Percentiles rank a stretch among this genome's conserved stretches.
Evolutionary conservation across 2,329 filamentous ascomycete species (phyloP).

Genomic region (Pestalotiopsis sp.): DNA sequence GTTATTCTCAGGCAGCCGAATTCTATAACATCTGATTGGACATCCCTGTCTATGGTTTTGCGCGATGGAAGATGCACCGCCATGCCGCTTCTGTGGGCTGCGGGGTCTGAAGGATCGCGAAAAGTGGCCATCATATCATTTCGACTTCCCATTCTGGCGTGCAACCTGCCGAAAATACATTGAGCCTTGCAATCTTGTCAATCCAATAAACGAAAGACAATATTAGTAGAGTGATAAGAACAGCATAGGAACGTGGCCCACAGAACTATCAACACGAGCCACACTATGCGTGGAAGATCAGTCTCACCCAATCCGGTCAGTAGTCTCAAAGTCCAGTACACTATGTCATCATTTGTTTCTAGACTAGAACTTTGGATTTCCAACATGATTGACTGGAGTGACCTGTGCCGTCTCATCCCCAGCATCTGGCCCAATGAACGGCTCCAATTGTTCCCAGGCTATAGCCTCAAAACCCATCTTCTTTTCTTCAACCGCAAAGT

Average conservation of each 20-base stretch:
- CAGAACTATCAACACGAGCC: too few relatives aligned
- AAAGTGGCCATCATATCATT: background rate
- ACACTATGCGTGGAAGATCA: too few relatives aligned
- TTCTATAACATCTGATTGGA: conserved; percentile 7
- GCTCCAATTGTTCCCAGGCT: conserved; percentile 15
- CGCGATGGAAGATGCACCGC: background rate
- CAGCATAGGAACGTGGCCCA: background rate
- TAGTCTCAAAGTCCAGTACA: too few relatives aligned
- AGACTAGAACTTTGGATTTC: background rate
- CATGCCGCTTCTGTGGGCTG: background rate
- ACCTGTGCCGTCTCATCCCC: background rate
- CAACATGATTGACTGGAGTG: background rate
- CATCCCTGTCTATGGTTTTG: background rate
- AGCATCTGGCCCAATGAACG: conserved; percentile 6
- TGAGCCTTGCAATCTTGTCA: background rate
- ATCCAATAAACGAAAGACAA: background rate
- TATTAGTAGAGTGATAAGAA: background rate
- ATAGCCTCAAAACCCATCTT: conserved; percentile 9
- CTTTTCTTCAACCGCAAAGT: conserved; percentile 7
- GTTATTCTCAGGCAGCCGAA: conserved; percentile 6
- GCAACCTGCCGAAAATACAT: background rate
- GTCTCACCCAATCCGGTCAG: too few relatives aligned
- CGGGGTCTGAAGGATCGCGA: background rate
- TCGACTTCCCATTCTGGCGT: background rate
- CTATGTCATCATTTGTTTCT: background rate